Conservation (phyloP, 176 grass and related monocot species). For the Leersia perrieri region DNA sequence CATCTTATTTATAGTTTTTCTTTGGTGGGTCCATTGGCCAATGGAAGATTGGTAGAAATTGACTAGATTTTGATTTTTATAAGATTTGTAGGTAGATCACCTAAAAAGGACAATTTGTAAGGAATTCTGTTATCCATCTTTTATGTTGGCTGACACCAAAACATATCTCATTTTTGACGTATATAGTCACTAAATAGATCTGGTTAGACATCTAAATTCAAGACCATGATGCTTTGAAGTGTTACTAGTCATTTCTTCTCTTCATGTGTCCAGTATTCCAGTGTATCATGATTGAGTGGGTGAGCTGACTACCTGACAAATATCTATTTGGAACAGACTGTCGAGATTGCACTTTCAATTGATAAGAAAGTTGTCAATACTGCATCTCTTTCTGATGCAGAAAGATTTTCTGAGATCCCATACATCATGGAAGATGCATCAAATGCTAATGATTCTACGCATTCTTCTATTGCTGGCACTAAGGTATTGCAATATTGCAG, state of each 20-base stretch:
- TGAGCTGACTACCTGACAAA: slow-evolving; percentile 31
- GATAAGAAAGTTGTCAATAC: slow-evolving; percentile 68
- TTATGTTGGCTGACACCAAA: slow-evolving; percentile 7
- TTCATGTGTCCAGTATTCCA: slow-evolving; percentile 5
- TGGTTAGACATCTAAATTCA: background rate
- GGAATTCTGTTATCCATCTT: slow-evolving; percentile 18
- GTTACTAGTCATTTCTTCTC: background rate
- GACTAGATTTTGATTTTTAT: slow-evolving; percentile 3
- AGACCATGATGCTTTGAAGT: background rate
- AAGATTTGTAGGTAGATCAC: background rate
- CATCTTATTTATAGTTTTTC: slow-evolving; percentile 19
- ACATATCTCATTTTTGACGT: background rate
- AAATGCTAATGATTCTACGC: slow-evolving; percentile 17
- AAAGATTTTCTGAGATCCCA: slow-evolving; percentile 86
- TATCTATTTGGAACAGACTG: slow-evolving; percentile 47
- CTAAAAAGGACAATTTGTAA: background rate
- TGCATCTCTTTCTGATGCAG: slow-evolving; percentile 61
- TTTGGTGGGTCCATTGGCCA: background rate
- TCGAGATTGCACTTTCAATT: slow-evolving; percentile 50
- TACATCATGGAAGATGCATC: slow-evolving; percentile 39
- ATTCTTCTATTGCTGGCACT: slow-evolving; percentile 39
- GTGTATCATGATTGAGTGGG: slow-evolving; percentile 5
- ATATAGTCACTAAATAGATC: background rate
- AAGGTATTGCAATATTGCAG: slow-evolving; percentile 55
- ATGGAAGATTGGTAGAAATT: slow-evolving; percentile 13